phyloP scores from a whole-genome alignment of 768 basidiomycete genomes.

The Naganishia randhawae region DNA sequence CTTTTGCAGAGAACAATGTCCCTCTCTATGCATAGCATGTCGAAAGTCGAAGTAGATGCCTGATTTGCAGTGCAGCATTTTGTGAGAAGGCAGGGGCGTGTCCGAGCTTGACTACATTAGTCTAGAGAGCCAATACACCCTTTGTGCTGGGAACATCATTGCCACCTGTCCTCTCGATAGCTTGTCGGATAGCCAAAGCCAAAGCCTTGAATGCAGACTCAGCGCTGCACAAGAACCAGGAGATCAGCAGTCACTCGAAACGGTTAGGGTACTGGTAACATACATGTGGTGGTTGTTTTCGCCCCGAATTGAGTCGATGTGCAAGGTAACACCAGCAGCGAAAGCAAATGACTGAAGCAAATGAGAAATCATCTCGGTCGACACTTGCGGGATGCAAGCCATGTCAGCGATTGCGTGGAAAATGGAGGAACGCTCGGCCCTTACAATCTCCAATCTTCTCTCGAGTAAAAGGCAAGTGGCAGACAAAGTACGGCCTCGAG shows the following conservation, averaged over 20 bases:
- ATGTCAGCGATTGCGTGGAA: not conserved
- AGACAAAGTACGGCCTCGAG: conserved; percentile 90
- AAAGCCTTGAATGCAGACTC: conserved; percentile 98
- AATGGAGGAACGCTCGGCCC: conserved; percentile 23
- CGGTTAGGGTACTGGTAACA: not conserved
- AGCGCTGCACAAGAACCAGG: conserved; percentile 57
- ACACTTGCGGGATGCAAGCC: conserved; percentile 36
- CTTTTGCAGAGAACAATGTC: not conserved
- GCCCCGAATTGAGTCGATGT: conserved; percentile 88
- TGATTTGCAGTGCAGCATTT: not conserved
- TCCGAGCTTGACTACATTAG: not conserved
- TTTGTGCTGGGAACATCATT: conserved; percentile 94
- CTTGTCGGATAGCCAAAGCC: conserved; percentile 89
- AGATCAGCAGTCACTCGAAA: not conserved
- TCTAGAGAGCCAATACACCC: conserved; percentile 66
- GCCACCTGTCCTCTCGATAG: conserved; percentile 83
- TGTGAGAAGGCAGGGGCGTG: not conserved
- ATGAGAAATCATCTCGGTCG: conserved; percentile 95
- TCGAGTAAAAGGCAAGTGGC: conserved; percentile 61
- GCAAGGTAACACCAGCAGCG: conserved; percentile 86
- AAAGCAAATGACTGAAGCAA: conserved; percentile 98
- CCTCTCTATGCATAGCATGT: not conserved
- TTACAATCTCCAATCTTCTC: conserved; percentile 58
- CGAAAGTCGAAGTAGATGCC: not conserved
- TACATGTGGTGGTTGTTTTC: conserved; percentile 98